These are phyloP conservation scores for Komagataea norvegica DNA, from an alignment of 1,139 yeast genomes.

Conservation along the genomic window DNA sequence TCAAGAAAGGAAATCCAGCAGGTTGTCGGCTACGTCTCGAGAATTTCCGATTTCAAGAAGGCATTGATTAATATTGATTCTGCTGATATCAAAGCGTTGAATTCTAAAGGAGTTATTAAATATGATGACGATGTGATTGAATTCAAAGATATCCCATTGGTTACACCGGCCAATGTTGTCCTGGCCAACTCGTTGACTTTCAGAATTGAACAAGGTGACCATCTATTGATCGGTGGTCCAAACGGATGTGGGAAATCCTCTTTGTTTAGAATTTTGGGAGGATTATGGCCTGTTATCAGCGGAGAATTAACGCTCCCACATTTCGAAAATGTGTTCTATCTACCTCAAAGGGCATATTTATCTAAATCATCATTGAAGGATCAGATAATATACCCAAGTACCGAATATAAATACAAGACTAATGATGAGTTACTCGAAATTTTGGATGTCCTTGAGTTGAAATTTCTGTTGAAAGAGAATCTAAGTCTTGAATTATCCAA, in stretches of 20 bases:
- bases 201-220: conserved; percentile 74
- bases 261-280: conserved; percentile 83
- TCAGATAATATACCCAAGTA: conserved; percentile 84
- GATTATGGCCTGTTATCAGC: conserved; percentile 80
- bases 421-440: conserved; percentile 64
- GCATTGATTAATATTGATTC: conserved; percentile 52
- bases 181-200: conserved; percentile 65
- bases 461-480: conserved; percentile 44
- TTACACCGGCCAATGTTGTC: conserved; percentile 81
- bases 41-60: conserved; percentile 68
- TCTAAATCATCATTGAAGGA: conserved; percentile 68
- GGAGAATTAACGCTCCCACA: conserved; percentile 65
- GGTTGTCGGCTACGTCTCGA: conserved; percentile 75
- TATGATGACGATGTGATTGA: conserved; percentile 59
- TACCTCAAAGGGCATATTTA: conserved; percentile 90
- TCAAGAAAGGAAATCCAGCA: conserved; percentile 82
- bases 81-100: conserved; percentile 16
- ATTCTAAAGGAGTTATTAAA: conserved; percentile 28
- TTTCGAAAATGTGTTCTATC: conserved; percentile 64
- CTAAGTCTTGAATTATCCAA: conserved; percentile 31
- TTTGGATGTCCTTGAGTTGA: conserved; percentile 54
- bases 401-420: conserved; percentile 39
- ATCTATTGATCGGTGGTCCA: conserved; percentile 87
- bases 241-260: conserved; percentile 96
- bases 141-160: conserved; percentile 69